phyloP scores from a whole-genome alignment of 1,284 basidiomycete species.

The Pyrrhoderma lamaoense region DNA sequence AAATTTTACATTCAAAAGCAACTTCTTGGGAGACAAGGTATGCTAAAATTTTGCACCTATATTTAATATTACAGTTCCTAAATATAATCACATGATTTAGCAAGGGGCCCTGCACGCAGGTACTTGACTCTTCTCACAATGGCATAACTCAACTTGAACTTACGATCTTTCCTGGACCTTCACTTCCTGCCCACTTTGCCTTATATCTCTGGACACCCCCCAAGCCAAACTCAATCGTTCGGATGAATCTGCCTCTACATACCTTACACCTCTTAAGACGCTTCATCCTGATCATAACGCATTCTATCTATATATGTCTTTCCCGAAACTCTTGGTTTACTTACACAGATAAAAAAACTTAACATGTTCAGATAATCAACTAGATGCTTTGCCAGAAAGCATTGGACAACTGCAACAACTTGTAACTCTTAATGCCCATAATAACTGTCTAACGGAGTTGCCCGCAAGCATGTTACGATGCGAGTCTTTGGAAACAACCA shows the following conservation, averaged over 20 bases:
- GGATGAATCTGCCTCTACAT: slow-evolving; percentile 65
- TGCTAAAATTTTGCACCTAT: slow-evolving; percentile 24
- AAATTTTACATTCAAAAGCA: slow-evolving; percentile 81
- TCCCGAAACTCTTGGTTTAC: slow-evolving; percentile 73
- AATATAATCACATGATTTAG: slow-evolving; percentile 74
- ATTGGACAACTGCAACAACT: slow-evolving; percentile 77
- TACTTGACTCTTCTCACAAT: slow-evolving; percentile 70
- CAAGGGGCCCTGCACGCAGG: slow-evolving; percentile 58
- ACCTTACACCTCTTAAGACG: slow-evolving; percentile 65
- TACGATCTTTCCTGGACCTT: slow-evolving; percentile 54
- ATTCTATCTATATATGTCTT: slow-evolving; percentile 78
- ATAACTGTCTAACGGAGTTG: slow-evolving; percentile 82
- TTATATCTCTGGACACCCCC: slow-evolving; percentile 84
- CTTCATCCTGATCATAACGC: slow-evolving; percentile 84
- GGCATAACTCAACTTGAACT: slow-evolving; percentile 82
- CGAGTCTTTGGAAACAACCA: slow-evolving; percentile 65
- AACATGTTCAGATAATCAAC: slow-evolving; percentile 86
- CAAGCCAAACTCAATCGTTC: slow-evolving; percentile 86
- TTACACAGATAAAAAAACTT: slow-evolving; percentile 67
- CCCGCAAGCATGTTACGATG: slow-evolving; percentile 84
- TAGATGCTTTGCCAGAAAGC: slow-evolving; percentile 70
- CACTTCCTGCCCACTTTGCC: slow-evolving; percentile 49
- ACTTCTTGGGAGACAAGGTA: slow-evolving; percentile 57
- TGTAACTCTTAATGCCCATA: slow-evolving; percentile 80
- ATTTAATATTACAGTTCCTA: slow-evolving; percentile 68